These are phyloP conservation scores for Mrakia gelida DNA, from an alignment of 768 basidiomycete species.

Conservation along the genomic window DNA sequence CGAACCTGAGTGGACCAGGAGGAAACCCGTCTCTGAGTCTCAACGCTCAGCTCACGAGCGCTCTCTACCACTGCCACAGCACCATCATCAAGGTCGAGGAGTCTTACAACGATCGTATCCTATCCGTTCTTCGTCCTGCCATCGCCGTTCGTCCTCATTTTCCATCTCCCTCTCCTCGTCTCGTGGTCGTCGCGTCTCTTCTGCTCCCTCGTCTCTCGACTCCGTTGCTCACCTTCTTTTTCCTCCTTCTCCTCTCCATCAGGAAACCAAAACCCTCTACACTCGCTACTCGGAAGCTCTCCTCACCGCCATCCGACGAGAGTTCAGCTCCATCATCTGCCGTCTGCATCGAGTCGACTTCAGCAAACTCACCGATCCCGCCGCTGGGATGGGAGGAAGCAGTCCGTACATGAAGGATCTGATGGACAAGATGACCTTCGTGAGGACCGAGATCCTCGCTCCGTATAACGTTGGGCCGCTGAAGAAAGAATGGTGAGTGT, in stretches of 20 bases:
- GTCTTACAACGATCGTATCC: conserved; percentile 63
- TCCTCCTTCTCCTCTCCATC: conserved; percentile 47
- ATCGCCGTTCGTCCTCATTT: conserved; percentile 54
- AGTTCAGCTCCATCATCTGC: conserved; percentile 70
- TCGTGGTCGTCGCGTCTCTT: no score
- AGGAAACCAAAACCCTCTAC: conserved; percentile 36
- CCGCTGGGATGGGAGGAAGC: conserved; percentile 52
- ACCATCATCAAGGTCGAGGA: conserved; percentile 62
- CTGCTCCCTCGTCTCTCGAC: neutral
- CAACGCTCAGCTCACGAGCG: conserved; percentile 74
- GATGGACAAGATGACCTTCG: conserved; percentile 75
- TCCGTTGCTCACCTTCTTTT: neutral
- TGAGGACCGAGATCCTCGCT: conserved; percentile 70
- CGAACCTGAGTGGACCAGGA: conserved; percentile 65
- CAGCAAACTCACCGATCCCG: conserved; percentile 63
- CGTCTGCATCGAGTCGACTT: conserved; percentile 83
- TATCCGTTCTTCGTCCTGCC: conserved; percentile 54
- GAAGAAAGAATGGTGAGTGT: conserved; percentile 67
- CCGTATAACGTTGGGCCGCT: conserved; percentile 69
- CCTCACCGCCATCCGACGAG: conserved; percentile 58
- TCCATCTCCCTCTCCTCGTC: neutral
- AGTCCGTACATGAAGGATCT: conserved; percentile 91
- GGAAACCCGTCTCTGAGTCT: conserved; percentile 72
- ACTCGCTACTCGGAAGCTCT: conserved; percentile 42
- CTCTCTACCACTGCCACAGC: conserved; percentile 69